Evolutionary conservation across 208 protist species (phyloP).

Genomic region (Acanthamoeba castellanii): DNA sequence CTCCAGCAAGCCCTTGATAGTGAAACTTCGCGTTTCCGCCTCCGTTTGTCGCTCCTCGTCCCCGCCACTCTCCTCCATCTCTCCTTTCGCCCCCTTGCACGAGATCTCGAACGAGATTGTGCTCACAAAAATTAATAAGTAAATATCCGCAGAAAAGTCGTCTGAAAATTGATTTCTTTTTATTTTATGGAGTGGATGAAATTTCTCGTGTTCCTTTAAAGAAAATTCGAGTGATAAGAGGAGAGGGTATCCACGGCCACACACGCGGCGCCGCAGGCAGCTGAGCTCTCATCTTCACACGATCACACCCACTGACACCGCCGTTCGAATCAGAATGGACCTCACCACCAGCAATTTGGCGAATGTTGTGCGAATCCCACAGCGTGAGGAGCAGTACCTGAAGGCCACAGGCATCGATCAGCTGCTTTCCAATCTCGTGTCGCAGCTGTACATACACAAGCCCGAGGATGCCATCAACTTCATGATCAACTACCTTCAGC

Average conservation of each 20-base stretch:
- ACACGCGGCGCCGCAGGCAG: too few relatives aligned
- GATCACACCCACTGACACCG: too few relatives aligned
- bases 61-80: neutral
- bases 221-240: too few relatives aligned
- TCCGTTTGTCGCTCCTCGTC: neutral
- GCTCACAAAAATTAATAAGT: too few relatives aligned
- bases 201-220: too few relatives aligned
- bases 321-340: too few relatives aligned
- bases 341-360: neutral
- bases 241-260: too few relatives aligned
- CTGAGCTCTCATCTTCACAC: too few relatives aligned
- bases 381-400: constrained; percentile 65
- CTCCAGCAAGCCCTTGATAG: neutral
- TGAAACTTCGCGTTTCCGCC: neutral
- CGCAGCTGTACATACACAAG: constrained; percentile 71
- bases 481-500: constrained; percentile 73
- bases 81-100: neutral
- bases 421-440: constrained; percentile 52
- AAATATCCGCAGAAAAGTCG: too few relatives aligned
- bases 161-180: too few relatives aligned
- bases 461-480: constrained; percentile 47
- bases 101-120: too few relatives aligned
- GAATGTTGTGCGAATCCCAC: neutral
- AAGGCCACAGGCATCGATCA: constrained; percentile 58
- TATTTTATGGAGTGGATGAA: too few relatives aligned